Conservation (phyloP, 345 rosid genomes). For the Camelina sativa region DNA sequence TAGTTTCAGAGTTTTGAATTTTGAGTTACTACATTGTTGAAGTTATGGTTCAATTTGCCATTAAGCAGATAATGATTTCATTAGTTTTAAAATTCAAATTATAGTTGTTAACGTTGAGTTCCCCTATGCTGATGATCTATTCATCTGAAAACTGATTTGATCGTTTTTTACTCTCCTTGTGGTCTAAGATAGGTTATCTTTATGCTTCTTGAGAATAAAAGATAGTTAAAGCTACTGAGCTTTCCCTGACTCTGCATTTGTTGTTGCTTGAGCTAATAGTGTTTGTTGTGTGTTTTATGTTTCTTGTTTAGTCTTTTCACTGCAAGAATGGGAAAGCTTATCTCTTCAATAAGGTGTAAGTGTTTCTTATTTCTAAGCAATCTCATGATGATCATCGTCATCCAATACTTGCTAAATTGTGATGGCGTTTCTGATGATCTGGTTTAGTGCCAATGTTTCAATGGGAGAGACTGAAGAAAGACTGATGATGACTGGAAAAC, state of each 20-base stretch:
- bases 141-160: constrained; percentile 9
- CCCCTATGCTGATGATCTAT: constrained; percentile 4
- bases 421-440: constrained; percentile 9
- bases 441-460: constrained; percentile 70
- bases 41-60: neutral
- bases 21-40: constrained; percentile 24
- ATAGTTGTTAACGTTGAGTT: constrained; percentile 21
- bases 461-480: constrained; percentile 80
- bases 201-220: neutral
- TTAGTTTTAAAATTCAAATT: neutral
- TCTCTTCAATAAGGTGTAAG: constrained; percentile 99
- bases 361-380: constrained; percentile 46
- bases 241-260: neutral
- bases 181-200: constrained; percentile 16
- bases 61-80: neutral
- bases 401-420: constrained; percentile 2
- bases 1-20: neutral
- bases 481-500: constrained; percentile 84
- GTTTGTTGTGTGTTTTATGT: constrained; percentile 12
- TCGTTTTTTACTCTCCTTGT: neutral
- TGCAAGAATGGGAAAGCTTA: constrained; percentile 95
- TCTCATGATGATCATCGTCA: constrained; percentile 16
- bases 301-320: constrained; percentile 74
- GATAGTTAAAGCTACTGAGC: constrained; percentile 1
- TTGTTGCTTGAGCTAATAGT: constrained; percentile 22